A percentile compares a stretch with the other conserved stretches of the same genome.
These are phyloP conservation scores for Cytospora chrysosperma DNA, from an alignment of 2,329 filamentous ascomycete genomes.

Conservation along the genomic window DNA sequence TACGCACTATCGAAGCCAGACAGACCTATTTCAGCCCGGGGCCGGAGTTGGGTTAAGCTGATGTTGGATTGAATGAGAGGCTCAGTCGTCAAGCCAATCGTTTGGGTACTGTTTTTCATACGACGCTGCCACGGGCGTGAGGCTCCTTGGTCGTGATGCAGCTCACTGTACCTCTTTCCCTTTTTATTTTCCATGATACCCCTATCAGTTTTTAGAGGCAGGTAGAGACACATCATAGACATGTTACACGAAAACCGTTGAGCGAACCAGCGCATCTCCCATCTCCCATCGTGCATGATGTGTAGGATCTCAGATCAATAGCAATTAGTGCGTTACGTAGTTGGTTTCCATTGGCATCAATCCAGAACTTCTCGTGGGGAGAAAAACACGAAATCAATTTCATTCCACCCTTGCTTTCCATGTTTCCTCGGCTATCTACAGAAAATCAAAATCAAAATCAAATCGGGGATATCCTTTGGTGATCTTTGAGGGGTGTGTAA, in stretches of 20 bases:
- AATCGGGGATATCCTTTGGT: slow-evolving; percentile 31
- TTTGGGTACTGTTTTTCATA: not conserved
- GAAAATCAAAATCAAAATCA: slow-evolving; percentile 27
- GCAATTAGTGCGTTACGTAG: slow-evolving; percentile 7
- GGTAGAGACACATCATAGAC: not conserved
- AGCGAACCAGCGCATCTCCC: not conserved
- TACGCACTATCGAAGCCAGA: too few relatives aligned
- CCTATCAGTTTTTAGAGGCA: slow-evolving; percentile 2
- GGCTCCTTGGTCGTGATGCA: not conserved
- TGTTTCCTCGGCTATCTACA: slow-evolving; percentile 29
- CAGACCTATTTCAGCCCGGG: too few relatives aligned
- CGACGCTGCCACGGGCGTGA: not conserved
- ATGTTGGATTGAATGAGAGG: not conserved
- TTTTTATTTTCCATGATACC: slow-evolving; percentile 5
- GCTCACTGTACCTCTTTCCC: not conserved
- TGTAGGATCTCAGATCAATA: not conserved
- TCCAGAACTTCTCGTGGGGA: not conserved
- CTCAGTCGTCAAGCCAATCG: not conserved
- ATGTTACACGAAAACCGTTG: slow-evolving; percentile 2
- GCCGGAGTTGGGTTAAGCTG: not conserved
- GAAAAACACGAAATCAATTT: slow-evolving; percentile 11
- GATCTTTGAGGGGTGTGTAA: slow-evolving; percentile 22
- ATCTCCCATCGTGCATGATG: not conserved
- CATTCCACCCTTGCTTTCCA: slow-evolving; percentile 17
- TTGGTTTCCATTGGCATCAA: slow-evolving; percentile 6